Evolutionary conservation across 2,329 filamentous ascomycete species (phyloP), one percentile per base, ranked within the genome.

Genomic region (Parasarocladium wereldwijsianum): DNA sequence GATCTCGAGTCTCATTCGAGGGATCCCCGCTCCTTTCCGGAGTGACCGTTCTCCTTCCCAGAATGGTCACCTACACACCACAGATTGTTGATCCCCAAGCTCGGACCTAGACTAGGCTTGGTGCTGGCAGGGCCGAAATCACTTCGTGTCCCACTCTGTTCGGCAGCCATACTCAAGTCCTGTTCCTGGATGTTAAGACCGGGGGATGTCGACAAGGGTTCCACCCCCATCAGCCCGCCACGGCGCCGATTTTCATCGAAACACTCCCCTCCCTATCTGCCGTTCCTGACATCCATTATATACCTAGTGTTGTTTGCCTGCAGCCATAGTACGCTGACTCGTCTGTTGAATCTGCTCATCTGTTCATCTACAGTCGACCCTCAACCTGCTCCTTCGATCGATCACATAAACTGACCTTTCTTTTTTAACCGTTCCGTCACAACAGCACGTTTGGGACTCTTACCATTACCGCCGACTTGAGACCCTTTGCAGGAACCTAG

Each of bases 181-280:
- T 49, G 50, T 52, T 46, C 47, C 48, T 54, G 47, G 50, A 43
- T 42, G 46, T 49, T 44, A 49, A 48, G 49, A 43, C 48, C 43
- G 41, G 43, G 44, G 46, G 47, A 43, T 40, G 42, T 47, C n/a
- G n/a, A n/a, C 44, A 39, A 29, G 45, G 51, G 51, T 51, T 50
- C 55, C 52, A 55, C 53, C 54, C 50, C 52, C 52, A 29, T 17
- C 17, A 29, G 26, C 22, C 26, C 18, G 45, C 50, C 45, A 55
- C 57, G 62, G 51, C 64, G 55, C 62, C 60, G 60, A 50, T 43
- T 51, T 55, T 54, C 57, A 52, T 54, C 49, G 50, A 59, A 54
- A 55, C 54, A 56, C 54, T 49, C 54, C 59, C 57, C 57, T 60
- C 57, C 54, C 42, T 49, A 58, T 55, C 53, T 58, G 51, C 56